Conservation (phyloP, 495 filamentous ascomycete genomes). For the Terfezia claveryi region DNA sequence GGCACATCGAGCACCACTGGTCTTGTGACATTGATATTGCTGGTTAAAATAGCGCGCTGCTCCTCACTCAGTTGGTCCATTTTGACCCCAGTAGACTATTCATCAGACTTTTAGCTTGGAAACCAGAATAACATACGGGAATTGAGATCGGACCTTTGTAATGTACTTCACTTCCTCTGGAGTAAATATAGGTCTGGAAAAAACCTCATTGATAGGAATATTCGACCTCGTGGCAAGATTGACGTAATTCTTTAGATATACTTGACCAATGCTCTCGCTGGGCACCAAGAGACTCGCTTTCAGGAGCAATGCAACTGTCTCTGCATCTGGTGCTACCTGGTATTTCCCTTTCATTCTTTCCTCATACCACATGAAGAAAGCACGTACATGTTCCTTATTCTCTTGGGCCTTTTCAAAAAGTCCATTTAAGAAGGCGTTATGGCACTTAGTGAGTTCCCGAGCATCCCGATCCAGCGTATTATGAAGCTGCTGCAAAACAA, state of each 20-base stretch:
- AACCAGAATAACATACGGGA: no score
- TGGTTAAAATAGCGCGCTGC: neutral
- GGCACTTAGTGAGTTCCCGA: constrained; percentile 35
- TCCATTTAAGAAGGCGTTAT: constrained; percentile 51
- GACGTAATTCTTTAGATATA: constrained; percentile 60
- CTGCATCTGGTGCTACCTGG: constrained; percentile 5
- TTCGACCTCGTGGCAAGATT: constrained; percentile 36
- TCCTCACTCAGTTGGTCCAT: constrained; percentile 6
- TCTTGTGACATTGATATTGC: neutral
- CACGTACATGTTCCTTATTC: constrained; percentile 24
- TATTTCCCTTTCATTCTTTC: constrained; percentile 37
- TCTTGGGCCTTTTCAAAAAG: constrained; percentile 35
- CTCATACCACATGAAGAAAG: constrained; percentile 69
- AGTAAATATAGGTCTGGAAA: constrained; percentile 8
- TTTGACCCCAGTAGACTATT: constrained; percentile 9
- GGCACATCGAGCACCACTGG: constrained; percentile 11
- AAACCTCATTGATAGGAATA: constrained; percentile 5
- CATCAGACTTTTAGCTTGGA: neutral
- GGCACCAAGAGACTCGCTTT: constrained; percentile 26
- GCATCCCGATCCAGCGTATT: constrained; percentile 25
- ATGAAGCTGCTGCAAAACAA: constrained; percentile 42
- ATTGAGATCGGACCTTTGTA: constrained; percentile 11
- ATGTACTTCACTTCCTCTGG: constrained; percentile 16
- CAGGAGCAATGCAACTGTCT: constrained; percentile 13
- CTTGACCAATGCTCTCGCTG: constrained; percentile 29